phyloP scores from a whole-genome alignment of 352 stramenopile genomes.

The Phytophthora hibernalis region DNA sequence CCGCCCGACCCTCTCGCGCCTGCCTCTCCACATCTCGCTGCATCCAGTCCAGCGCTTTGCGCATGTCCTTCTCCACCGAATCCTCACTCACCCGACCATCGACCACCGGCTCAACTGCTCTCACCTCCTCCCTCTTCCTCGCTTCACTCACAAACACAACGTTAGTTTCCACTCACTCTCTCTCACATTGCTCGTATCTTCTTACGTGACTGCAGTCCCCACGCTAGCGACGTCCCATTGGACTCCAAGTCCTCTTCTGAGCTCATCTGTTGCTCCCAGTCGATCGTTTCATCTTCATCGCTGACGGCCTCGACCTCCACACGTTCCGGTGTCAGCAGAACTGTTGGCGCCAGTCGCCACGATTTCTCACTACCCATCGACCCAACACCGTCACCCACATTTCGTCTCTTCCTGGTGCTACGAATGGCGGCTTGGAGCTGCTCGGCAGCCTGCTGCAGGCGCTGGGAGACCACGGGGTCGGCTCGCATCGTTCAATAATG shows the following conservation, averaged over 20 bases:
- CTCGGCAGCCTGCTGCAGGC: slow-evolving; percentile 55
- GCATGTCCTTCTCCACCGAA: slow-evolving; percentile 30
- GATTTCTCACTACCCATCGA: slow-evolving; percentile 4
- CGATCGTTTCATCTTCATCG: not conserved
- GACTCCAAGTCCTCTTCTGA: slow-evolving; percentile 9
- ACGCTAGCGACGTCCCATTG: slow-evolving; percentile 24
- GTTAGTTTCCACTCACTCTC: slow-evolving; percentile 5
- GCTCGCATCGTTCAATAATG: slow-evolving; percentile 20
- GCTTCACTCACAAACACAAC: slow-evolving; percentile 7
- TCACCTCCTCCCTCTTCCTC: not conserved
- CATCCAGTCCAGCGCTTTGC: slow-evolving; percentile 51
- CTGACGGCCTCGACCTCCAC: slow-evolving; percentile 1
- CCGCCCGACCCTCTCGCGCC: slow-evolving; percentile 38
- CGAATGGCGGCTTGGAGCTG: slow-evolving; percentile 63
- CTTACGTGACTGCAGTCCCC: slow-evolving; percentile 29
- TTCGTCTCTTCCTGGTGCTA: slow-evolving; percentile 33
- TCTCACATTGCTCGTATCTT: not conserved
- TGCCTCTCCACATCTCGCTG: slow-evolving; percentile 50
- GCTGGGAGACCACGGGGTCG: slow-evolving; percentile 36
- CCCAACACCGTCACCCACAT: not conserved
- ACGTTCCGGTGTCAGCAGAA: slow-evolving; percentile 16
- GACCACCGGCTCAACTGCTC: not conserved
- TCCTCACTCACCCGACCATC: not conserved
- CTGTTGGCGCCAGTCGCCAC: slow-evolving; percentile 29
- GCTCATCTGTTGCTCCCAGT: slow-evolving; percentile 7